Percentiles rank a stretch among this genome's conserved stretches.
Evolutionary conservation across 768 basidiomycete genomes (phyloP).

Genomic region (Agaricus sinodeliciosus): DNA sequence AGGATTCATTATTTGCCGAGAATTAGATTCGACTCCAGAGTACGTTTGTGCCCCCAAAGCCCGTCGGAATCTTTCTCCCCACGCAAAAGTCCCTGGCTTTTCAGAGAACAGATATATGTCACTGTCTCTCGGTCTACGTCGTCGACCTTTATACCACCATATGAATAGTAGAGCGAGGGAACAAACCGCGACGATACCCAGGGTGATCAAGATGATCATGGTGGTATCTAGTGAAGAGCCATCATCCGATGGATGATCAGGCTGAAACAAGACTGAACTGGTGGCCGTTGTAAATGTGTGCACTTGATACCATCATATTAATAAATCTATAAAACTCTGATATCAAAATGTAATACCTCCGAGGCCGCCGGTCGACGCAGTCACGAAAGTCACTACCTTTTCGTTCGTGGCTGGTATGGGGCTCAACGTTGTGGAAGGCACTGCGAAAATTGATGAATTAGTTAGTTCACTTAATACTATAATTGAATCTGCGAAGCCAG

Average conservation of each 20-base stretch:
- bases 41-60: not conserved
- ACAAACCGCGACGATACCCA: not conserved
- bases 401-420: not conserved
- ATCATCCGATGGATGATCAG: not conserved
- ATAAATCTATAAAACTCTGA: not conserved
- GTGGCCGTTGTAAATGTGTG: constrained; percentile 1
- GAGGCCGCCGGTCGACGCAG: not conserved
- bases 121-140: not conserved
- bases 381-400: not conserved
- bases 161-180: not conserved
- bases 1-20: not conserved
- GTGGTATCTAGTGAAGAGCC: not conserved
- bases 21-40: not conserved
- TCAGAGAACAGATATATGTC: not conserved
- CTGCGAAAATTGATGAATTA: no score
- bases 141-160: not conserved
- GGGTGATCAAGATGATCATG: not conserved
- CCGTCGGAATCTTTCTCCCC: not conserved
- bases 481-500: no score
- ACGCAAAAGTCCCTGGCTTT: not conserved
- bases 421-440: not conserved
- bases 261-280: not conserved
- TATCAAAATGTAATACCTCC: not conserved
- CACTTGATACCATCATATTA: not conserved
- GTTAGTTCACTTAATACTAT: no score